Evolutionary conservation across 2,329 filamentous ascomycete species (phyloP).

Genomic region (Paraconiothyrium brasiliense): DNA sequence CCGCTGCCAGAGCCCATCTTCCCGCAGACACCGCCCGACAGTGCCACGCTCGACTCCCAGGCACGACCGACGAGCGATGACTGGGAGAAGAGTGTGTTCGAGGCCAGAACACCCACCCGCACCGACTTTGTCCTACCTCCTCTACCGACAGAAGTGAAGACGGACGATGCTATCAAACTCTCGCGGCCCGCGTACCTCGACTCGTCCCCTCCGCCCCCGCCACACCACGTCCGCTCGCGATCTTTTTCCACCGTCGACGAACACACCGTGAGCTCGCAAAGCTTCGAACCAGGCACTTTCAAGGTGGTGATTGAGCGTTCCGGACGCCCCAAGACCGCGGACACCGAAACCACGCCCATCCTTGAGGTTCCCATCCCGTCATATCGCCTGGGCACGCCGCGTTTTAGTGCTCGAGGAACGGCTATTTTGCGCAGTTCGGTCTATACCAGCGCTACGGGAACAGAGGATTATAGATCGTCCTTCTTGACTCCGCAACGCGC

Average conservation of each 20-base stretch:
- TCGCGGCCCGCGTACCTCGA: slow-evolving; percentile 28
- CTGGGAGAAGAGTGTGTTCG: slow-evolving; percentile 48
- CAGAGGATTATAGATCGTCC: slow-evolving; percentile 75
- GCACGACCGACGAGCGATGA: slow-evolving; percentile 47
- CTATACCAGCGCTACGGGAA: slow-evolving; percentile 71
- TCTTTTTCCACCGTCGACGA: slow-evolving; percentile 83
- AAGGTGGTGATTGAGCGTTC: slow-evolving; percentile 83
- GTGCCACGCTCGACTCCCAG: slow-evolving; percentile 41
- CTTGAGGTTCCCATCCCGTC: slow-evolving; percentile 83
- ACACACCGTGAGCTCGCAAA: slow-evolving; percentile 56
- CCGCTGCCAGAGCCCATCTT: slow-evolving; percentile 48
- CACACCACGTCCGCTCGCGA: slow-evolving; percentile 63
- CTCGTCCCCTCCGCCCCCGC: slow-evolving; percentile 30
- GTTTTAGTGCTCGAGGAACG: slow-evolving; percentile 79
- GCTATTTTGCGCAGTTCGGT: slow-evolving; percentile 83
- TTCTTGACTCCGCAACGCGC: slow-evolving; percentile 56
- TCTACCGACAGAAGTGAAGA: slow-evolving; percentile 26
- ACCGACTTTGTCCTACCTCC: slow-evolving; percentile 37
- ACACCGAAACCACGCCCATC: slow-evolving; percentile 63
- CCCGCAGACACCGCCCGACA: slow-evolving; percentile 50
- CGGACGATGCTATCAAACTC: slow-evolving; percentile 28
- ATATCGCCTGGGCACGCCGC: slow-evolving; percentile 82
- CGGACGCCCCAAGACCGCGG: slow-evolving; percentile 70
- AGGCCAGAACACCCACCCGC: slow-evolving; percentile 41
- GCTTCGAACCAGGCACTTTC: slow-evolving; percentile 73